These are phyloP conservation scores for Aspergillus clavatus DNA, from an alignment of 2,329 filamentous ascomycete species.

Conservation along the genomic window DNA sequence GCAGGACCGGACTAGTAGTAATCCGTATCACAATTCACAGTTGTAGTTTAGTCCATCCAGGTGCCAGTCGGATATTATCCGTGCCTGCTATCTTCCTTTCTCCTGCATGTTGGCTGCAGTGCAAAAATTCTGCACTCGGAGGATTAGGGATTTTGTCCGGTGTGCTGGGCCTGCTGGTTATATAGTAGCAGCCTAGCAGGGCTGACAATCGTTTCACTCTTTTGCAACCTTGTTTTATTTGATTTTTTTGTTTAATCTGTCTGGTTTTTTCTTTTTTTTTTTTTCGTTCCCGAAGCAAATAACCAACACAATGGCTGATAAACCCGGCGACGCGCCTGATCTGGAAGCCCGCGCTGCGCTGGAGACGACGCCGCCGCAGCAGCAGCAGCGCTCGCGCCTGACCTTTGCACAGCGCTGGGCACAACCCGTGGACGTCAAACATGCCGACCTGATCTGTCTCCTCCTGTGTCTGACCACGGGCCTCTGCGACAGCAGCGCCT, in stretches of 20 bases:
- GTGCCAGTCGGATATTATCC: not conserved
- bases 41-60: too few species aligned
- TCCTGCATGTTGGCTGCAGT: too few species aligned
- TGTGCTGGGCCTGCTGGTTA: too few species aligned
- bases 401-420: slow-evolving; percentile 24
- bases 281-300: too few species aligned
- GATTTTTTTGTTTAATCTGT: not conserved
- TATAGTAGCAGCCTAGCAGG: too few species aligned
- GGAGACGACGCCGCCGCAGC: not conserved
- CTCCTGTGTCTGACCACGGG: slow-evolving; percentile 40
- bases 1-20: not conserved
- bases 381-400: not conserved
- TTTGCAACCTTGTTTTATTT: too few species aligned
- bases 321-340: slow-evolving; percentile 3
- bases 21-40: too few species aligned
- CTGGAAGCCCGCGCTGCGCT: slow-evolving; percentile 7
- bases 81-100: too few species aligned
- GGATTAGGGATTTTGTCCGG: too few species aligned
- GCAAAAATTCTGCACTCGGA: too few species aligned
- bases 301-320: slow-evolving; percentile 1
- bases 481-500: slow-evolving; percentile 43
- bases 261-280: too few species aligned
- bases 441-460: slow-evolving; percentile 38
- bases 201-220: too few species aligned
- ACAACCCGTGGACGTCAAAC: slow-evolving; percentile 25